Evolutionary conservation across 768 basidiomycete genomes (phyloP), one percentile per base, ranked within the genome.

Genomic region (Cantharellus cinnabarinus): DNA sequence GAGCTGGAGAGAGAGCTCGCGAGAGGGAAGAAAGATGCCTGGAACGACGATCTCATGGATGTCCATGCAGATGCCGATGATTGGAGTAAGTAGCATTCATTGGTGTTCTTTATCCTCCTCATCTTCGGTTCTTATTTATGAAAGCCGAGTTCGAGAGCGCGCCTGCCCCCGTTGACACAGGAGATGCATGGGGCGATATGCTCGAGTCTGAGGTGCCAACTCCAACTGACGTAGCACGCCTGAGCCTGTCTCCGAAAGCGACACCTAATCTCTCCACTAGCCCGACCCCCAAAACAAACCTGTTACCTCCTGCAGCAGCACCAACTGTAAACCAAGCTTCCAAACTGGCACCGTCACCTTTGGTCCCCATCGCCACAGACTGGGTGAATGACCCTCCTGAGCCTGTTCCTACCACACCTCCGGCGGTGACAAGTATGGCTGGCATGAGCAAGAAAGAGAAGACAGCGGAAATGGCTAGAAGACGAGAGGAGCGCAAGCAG

Each of bases 21-120:
- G 4, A 68, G 70, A 58, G 71, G 69, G 3, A 55, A 39, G 2
- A 67, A 63, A 37, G 67, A 62, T 57, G 66, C 59, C 60, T 67
- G 4, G 70, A 62, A 55, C 3, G 64, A 66, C 35, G 87, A 97
- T 68, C 69, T 97, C 59, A 94, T 97, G 68, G 91, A 99, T 66
- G 82, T 97, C 3, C 83, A 90, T 66, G 90, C 87, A 0, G 93
- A 98, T 65, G 78, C 82, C 35, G 93, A 83, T 65, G 94, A 97
- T 67, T 99, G 93, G 93, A 85, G 93, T 87, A 67, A 67, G 83
- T 75, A 2, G 7, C 60, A 20, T 41, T 38, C 38, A 60, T 50
- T 41, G n/a, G 14, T 41, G 20, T 7, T 37, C 15, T 54, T 14
- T n/a, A 15, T 38, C 50, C 56, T 29, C 1, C 58, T 59, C 50